phyloP scores from a whole-genome alignment of 2,329 filamentous ascomycete species.

The Byssoonygena ceratinophila region DNA sequence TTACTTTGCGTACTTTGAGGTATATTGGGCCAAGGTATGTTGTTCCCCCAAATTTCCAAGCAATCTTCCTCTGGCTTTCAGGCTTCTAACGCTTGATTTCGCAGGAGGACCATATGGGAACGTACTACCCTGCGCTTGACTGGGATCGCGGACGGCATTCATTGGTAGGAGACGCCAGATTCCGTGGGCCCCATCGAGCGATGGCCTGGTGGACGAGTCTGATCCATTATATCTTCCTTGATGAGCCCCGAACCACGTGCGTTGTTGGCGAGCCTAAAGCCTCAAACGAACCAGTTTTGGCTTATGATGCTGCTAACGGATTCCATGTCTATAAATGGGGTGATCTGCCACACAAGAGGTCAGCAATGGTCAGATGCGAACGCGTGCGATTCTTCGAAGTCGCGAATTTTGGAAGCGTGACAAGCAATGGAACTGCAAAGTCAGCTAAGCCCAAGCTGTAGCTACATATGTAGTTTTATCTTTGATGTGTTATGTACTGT shows the following conservation, averaged over 20 bases:
- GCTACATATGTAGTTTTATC: background rate
- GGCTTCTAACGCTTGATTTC: background rate
- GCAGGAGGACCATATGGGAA: conserved; percentile 50
- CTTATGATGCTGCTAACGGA: conserved; percentile 64
- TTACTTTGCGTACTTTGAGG: conserved; percentile 66
- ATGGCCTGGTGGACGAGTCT: conserved; percentile 48
- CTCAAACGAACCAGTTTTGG: conserved; percentile 57
- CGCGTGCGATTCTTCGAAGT: conserved; percentile 61
- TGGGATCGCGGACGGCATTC: conserved; percentile 53
- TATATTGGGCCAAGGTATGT: conserved; percentile 61
- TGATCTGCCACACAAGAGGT: conserved; percentile 61
- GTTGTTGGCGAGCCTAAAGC: conserved; percentile 58
- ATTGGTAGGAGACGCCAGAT: conserved; percentile 47
- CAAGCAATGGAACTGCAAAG: conserved; percentile 20
- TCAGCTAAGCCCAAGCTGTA: conserved; percentile 20
- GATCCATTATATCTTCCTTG: conserved; percentile 51
- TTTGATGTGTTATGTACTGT: background rate
- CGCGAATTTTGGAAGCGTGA: conserved; percentile 30
- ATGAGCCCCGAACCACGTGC: conserved; percentile 47
- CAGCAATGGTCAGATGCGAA: conserved; percentile 54
- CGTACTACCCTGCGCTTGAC: conserved; percentile 46
- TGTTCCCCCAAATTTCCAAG: background rate
- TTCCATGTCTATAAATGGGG: conserved; percentile 62
- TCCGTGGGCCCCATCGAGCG: conserved; percentile 46
- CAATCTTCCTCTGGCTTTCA: conserved; percentile 1